Conservation (phyloP, 108 stramenopile genomes). For the Nitzschia putrida region DNA sequence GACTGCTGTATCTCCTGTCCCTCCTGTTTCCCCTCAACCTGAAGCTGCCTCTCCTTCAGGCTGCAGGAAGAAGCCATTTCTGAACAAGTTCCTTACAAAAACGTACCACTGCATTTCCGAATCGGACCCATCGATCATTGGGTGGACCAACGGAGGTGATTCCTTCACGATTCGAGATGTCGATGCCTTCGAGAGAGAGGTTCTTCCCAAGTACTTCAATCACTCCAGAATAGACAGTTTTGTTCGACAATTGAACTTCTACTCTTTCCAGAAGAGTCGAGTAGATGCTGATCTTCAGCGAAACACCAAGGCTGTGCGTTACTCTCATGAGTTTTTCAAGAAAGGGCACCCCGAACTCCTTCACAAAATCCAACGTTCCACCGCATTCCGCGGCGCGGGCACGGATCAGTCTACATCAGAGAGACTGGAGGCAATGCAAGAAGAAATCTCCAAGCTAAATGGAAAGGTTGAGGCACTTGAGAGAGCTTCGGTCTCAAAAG, state of each 20-base stretch:
- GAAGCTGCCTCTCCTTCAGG: no score
- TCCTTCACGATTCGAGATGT: constrained; percentile 62
- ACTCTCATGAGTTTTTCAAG: constrained; percentile 60
- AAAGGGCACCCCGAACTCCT: constrained; percentile 61
- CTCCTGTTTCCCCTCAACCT: no score
- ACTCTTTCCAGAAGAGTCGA: constrained; percentile 41
- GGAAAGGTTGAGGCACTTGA: constrained; percentile 1
- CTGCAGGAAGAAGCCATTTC: not conserved
- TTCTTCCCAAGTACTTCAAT: constrained; percentile 87
- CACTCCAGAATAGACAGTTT: constrained; percentile 84
- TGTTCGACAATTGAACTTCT: constrained; percentile 88
- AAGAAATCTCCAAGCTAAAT: constrained; percentile 6
- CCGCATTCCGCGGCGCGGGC: not conserved
- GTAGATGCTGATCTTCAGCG: constrained; percentile 3
- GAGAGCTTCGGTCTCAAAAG: not conserved
- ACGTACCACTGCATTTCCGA: constrained; percentile 61
- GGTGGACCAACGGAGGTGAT: constrained; percentile 54
- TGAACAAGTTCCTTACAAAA: constrained; percentile 37
- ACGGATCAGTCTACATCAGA: not conserved
- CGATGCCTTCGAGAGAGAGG: constrained; percentile 45
- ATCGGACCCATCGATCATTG: constrained; percentile 43
- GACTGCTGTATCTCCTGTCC: no score
- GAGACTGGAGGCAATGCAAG: not conserved
- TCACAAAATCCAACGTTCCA: constrained; percentile 45
- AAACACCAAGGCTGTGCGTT: constrained; percentile 27